A percentile compares a stretch with the other conserved stretches of the same genome.
phyloP scores from a whole-genome alignment of 257 asterid genomes.

The Solanum lignicaule region DNA sequence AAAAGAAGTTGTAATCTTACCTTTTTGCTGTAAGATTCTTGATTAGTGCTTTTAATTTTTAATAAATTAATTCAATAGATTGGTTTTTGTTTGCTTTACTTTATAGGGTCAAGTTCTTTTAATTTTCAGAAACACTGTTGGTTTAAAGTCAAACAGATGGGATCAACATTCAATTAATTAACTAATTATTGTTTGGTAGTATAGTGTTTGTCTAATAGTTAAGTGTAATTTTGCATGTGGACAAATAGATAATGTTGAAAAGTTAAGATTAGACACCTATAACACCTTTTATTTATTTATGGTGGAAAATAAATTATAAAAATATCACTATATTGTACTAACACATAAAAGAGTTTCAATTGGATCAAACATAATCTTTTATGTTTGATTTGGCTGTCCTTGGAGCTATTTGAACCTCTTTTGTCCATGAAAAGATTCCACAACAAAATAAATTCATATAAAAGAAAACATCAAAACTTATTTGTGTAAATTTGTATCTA shows the following conservation, averaged over 20 bases:
- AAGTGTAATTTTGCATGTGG: constrained; percentile 1
- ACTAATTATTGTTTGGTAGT: constrained; percentile 8
- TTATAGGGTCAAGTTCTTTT: constrained; percentile 17
- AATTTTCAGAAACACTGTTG: constrained; percentile 5
- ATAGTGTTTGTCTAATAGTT: neutral
- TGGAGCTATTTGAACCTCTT: neutral
- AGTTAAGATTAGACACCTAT: constrained; percentile 13
- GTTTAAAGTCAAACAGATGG: constrained; percentile 22
- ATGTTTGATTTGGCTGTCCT: constrained; percentile 8
- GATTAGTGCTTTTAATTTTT: neutral
- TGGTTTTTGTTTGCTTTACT: constrained; percentile 8
- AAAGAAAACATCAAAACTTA: neutral
- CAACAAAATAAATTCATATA: neutral
- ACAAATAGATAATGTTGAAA: constrained; percentile 2
- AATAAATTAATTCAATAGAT: neutral
- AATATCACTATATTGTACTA: neutral
- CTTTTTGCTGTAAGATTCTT: neutral
- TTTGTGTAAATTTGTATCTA: neutral
- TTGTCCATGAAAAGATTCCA: constrained; percentile 1
- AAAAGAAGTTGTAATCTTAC: neutral
- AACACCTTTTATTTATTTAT: neutral
- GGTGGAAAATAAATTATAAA: neutral
- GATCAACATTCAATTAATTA: constrained; percentile 11
- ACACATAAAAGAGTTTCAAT: neutral
- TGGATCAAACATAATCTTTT: constrained; percentile 6